phyloP scores from a whole-genome alignment of 2,329 filamentous ascomycete species.

The Monilinia aucupariae region DNA sequence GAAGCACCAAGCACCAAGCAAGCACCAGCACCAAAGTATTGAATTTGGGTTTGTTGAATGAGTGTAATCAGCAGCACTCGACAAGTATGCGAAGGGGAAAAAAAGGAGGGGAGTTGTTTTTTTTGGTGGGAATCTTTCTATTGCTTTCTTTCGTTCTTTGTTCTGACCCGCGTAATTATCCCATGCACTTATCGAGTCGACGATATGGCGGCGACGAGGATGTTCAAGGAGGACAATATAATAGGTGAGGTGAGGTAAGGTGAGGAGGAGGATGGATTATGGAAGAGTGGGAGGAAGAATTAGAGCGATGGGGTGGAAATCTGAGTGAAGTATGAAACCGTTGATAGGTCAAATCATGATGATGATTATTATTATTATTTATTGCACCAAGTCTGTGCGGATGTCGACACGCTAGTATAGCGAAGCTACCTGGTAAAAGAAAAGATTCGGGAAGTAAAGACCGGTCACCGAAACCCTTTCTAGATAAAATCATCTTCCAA shows the following conservation, averaged over 20 bases:
- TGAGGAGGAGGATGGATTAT: no score
- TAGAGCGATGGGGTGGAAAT: neutral
- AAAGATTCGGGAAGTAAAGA: neutral
- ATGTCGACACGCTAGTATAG: neutral
- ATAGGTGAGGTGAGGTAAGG: conserved; percentile 1
- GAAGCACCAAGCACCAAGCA: neutral
- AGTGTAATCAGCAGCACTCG: neutral
- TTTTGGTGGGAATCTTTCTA: neutral
- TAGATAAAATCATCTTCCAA: neutral
- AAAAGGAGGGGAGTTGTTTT: neutral
- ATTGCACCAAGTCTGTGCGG: conserved; percentile 4
- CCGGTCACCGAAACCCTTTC: neutral
- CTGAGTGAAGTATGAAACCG: neutral
- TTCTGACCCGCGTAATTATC: neutral
- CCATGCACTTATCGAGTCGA: conserved; percentile 3
- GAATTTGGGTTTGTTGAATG: neutral
- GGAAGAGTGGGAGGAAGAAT: conserved; percentile 5
- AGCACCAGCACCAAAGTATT: conserved; percentile 2
- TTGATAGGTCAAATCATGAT: conserved; percentile 6
- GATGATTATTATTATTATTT: neutral
- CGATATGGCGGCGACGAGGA: conserved; percentile 4
- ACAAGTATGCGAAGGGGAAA: neutral
- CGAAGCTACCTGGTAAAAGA: no score
- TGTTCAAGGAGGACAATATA: conserved; percentile 1
- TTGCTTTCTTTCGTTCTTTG: neutral